Conservation (phyloP, 2,329 filamentous ascomycete species). For the Scytalidium lignicola region DNA sequence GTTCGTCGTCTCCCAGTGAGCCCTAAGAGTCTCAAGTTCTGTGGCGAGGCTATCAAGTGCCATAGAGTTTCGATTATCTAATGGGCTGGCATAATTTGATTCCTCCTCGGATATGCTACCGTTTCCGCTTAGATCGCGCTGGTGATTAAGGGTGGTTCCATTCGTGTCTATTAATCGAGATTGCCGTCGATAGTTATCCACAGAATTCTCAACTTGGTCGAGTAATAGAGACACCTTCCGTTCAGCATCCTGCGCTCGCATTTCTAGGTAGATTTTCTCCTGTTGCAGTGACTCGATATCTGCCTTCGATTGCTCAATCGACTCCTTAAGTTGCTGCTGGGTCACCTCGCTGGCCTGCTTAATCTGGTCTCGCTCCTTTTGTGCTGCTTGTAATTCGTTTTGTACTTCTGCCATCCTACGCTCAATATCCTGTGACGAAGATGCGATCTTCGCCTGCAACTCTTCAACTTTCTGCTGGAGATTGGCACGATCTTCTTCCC, state of each 20-base stretch:
- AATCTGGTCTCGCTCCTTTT: slow-evolving; percentile 66
- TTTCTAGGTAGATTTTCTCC: slow-evolving; percentile 77
- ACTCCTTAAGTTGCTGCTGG: slow-evolving; percentile 51
- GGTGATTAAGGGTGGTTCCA: slow-evolving; percentile 29
- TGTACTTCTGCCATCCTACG: slow-evolving; percentile 63
- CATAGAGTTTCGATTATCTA: slow-evolving; percentile 53
- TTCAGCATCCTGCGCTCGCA: slow-evolving; percentile 83
- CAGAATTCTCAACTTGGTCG: slow-evolving; percentile 89
- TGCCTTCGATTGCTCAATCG: slow-evolving; percentile 48
- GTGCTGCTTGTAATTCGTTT: slow-evolving; percentile 60
- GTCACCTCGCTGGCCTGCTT: slow-evolving; percentile 49
- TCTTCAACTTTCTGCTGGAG: slow-evolving; percentile 65
- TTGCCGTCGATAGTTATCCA: slow-evolving; percentile 87
- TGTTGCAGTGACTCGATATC: slow-evolving; percentile 78
- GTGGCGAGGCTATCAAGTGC: slow-evolving; percentile 87
- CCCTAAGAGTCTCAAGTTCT: slow-evolving; percentile 85
- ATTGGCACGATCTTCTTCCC: slow-evolving; percentile 67
- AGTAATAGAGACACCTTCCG: slow-evolving; percentile 88
- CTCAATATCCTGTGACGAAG: slow-evolving; percentile 65
- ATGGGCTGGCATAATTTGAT: slow-evolving; percentile 38
- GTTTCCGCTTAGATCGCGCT: slow-evolving; percentile 27
- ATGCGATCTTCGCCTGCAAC: slow-evolving; percentile 64
- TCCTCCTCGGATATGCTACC: slow-evolving; percentile 57
- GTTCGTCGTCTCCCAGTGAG: slow-evolving; percentile 93
- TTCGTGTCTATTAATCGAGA: slow-evolving; percentile 52